Conservation (phyloP, 2,329 filamentous ascomycete genomes). For the Fusarium sublunatum region DNA sequence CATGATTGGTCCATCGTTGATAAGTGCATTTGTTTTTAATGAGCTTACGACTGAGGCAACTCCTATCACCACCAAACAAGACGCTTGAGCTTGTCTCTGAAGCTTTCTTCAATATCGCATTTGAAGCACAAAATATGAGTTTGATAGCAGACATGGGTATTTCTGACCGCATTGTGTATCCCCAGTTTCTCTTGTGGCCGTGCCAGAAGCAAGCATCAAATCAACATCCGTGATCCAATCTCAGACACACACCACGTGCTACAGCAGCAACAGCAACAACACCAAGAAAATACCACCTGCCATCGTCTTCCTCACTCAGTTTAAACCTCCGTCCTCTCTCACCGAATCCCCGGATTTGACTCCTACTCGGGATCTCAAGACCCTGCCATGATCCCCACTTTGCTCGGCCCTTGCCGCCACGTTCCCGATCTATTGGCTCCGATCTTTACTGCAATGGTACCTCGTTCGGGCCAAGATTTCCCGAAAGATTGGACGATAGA, state of each 20-base stretch:
- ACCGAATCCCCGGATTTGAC: conserved; percentile 26
- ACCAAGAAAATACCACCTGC: neutral
- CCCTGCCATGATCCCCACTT: conserved; percentile 24
- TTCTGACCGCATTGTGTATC: neutral
- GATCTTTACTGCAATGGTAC: conserved; percentile 15
- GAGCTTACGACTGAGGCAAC: neutral
- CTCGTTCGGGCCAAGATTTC: conserved; percentile 30
- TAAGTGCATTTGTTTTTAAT: neutral
- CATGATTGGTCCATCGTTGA: conserved; percentile 31
- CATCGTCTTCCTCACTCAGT: neutral
- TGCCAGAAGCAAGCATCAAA: conserved; percentile 6
- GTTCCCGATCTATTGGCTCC: conserved; percentile 49
- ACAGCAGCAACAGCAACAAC: conserved; percentile 10
- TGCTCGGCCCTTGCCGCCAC: conserved; percentile 37
- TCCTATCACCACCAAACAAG: neutral
- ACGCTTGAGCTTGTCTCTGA: neutral
- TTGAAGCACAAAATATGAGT: neutral
- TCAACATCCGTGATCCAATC: conserved; percentile 4
- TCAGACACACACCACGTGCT: conserved; percentile 8
- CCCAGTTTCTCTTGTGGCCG: neutral
- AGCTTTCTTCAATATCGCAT: neutral
- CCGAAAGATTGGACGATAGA: conserved; percentile 13
- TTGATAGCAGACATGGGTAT: neutral
- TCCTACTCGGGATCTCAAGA: neutral
- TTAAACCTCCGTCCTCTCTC: conserved; percentile 22